These are phyloP conservation scores for Verticillium klebahnii DNA, from an alignment of 2,329 filamentous ascomycete genomes.

Conservation along the genomic window DNA sequence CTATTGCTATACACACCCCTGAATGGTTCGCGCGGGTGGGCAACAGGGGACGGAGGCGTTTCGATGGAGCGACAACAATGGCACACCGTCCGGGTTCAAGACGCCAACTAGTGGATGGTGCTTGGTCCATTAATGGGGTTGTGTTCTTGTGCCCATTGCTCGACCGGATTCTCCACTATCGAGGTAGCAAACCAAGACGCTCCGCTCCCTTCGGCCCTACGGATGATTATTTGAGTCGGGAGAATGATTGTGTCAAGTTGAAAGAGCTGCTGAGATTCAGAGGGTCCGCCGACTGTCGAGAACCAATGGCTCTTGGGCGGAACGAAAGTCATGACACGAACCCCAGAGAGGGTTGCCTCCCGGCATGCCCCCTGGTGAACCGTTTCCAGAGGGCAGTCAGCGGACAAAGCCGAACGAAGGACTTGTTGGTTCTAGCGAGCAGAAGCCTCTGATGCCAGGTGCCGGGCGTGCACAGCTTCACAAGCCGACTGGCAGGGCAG, in stretches of 20 bases:
- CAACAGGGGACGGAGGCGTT: not conserved
- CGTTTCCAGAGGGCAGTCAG: not conserved
- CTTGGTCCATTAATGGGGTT: too few species aligned
- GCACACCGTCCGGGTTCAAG: too few species aligned
- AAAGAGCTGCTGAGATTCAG: not conserved
- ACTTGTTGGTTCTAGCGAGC: too few species aligned
- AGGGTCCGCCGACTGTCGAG: not conserved
- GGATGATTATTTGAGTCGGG: not conserved
- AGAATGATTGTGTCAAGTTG: not conserved
- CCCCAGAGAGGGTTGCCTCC: not conserved
- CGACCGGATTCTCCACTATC: not conserved
- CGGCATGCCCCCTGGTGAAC: not conserved
- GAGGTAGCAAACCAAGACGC: not conserved
- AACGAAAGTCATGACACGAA: not conserved
- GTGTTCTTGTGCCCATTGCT: too few species aligned
- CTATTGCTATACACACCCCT: not conserved
- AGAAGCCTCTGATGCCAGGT: not conserved
- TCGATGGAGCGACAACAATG: not conserved
- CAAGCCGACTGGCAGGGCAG: too few species aligned
- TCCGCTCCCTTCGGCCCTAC: not conserved
- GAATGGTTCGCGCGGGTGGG: not conserved
- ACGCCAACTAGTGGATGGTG: too few species aligned
- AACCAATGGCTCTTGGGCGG: not conserved
- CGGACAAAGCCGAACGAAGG: not conserved
- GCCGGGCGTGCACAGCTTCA: too few species aligned